Evolutionary conservation across 1,284 basidiomycete species (phyloP), one percentile per base, ranked within the genome.

Genomic region (Gomphus sp.): DNA sequence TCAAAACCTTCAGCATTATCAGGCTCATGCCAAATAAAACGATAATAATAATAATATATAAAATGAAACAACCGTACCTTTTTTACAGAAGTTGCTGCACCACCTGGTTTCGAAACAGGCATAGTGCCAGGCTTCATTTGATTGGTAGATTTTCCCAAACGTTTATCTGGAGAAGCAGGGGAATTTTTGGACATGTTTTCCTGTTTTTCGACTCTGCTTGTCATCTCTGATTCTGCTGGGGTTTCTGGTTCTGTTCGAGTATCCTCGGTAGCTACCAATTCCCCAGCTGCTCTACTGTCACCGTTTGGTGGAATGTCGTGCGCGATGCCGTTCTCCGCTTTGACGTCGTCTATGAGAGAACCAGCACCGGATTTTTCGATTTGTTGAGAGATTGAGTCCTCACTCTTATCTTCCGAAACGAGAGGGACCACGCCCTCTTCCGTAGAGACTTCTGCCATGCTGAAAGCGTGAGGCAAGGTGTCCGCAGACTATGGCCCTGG

Each of bases 311-410:
- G 60, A 53, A 62, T 56, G 33, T 64, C 66, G 36, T 67, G 55
- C 31, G 44, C 45, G 31, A 52, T 37, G 33, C 47, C 57, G 48
- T 58, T 53, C 18, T 33, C 48, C 41, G 45, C 11, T 18, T 36
- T 54, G 36, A n/a, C 43, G 59, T 65, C 68, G 52, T 66, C 64
- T 22, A 61, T 65, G 51, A 64, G 64, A 62, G 66, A 65, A 54
- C 66, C 62, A 65, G 43, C 11, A 43, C 39, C 47, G 36, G 52
- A n/a, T 39, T 49, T 31, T 33, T 59, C 51, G 52, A 48, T 52
- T 51, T 45, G 25, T 43, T 52, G 22, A 31, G 28, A 22, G 8
- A n/a, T 54, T n/a, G 37, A 6, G 22, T 45, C 51, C 22, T 50
- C 51, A 16, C 37, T 48, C n/a, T 55, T 43, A 48, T 59, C 58